phyloP scores from a whole-genome alignment of 2,329 filamentous ascomycete genomes.

The Fusarium aywerte region DNA sequence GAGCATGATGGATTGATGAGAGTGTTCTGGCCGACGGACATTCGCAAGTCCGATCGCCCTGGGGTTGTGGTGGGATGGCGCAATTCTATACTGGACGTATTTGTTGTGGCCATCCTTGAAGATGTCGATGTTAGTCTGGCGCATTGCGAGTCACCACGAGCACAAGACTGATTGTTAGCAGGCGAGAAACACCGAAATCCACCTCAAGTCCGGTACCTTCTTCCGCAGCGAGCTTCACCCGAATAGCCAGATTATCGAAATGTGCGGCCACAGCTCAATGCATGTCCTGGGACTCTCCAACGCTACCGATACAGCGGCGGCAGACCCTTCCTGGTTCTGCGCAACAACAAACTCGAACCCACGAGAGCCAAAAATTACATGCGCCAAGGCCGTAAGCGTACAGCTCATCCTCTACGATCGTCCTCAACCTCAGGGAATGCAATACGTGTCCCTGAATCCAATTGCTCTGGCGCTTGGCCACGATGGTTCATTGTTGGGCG shows the following conservation, averaged over 20 bases:
- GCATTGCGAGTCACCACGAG: neutral
- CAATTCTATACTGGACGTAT: constrained; percentile 89
- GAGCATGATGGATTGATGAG: constrained; percentile 91
- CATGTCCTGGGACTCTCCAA: constrained; percentile 90
- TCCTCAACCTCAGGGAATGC: constrained; percentile 87
- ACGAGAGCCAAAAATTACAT: constrained; percentile 77
- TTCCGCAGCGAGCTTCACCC: constrained; percentile 85
- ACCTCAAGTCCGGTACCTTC: constrained; percentile 83
- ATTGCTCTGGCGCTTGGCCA: constrained; percentile 88
- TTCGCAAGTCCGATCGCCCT: constrained; percentile 74
- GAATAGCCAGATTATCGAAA: constrained; percentile 80
- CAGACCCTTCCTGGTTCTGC: constrained; percentile 76
- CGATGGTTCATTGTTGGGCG: constrained; percentile 62
- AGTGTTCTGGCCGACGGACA: constrained; percentile 97
- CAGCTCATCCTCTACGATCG: constrained; percentile 92
- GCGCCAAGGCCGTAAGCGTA: constrained; percentile 75
- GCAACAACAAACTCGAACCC: constrained; percentile 63
- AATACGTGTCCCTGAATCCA: constrained; percentile 91
- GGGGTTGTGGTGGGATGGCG: constrained; percentile 96
- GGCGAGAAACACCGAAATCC: constrained; percentile 85
- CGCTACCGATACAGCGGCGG: constrained; percentile 58
- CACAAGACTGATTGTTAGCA: constrained; percentile 52
- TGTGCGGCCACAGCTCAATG: constrained; percentile 85
- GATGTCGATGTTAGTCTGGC: constrained; percentile 80
- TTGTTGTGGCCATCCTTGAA: constrained; percentile 89